phyloP scores from a whole-genome alignment of 1,284 basidiomycete species.

The Hemileia vastatrix region DNA sequence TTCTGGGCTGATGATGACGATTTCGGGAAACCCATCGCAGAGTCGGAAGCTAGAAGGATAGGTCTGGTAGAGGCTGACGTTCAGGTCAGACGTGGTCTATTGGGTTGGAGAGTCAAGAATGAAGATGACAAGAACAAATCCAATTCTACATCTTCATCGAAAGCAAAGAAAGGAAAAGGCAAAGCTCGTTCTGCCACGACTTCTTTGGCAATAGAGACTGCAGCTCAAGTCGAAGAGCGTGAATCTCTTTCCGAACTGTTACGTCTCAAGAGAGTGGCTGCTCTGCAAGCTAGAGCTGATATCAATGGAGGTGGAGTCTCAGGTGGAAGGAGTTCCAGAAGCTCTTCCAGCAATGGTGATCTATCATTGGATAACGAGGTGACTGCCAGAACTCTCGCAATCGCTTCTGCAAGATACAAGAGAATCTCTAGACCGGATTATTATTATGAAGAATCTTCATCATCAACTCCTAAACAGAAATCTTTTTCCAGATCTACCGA shows the following conservation, averaged over 20 bases:
- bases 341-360: not conserved
- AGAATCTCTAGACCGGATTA: not conserved
- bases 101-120: conserved; percentile 7
- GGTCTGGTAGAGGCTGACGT: conserved; percentile 25
- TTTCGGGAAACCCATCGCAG: conserved; percentile 34
- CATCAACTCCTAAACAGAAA: not conserved
- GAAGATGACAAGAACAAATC: not conserved
- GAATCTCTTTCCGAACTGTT: conserved; percentile 27
- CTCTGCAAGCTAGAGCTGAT: conserved; percentile 25
- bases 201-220: conserved; percentile 29
- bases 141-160: not conserved
- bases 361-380: conserved; percentile 28
- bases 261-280: conserved; percentile 26
- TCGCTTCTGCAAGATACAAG: conserved; percentile 8
- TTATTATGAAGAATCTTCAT: not conserved
- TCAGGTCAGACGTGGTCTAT: not conserved
- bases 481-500: not conserved
- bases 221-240: conserved; percentile 28
- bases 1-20: conserved; percentile 40
- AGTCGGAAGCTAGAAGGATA: conserved; percentile 32
- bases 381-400: conserved; percentile 19
- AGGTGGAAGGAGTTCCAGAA: not conserved
- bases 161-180: not conserved
- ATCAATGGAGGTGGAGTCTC: not conserved
- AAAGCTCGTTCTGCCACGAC: not conserved